These are phyloP conservation scores for Solanum pennellii DNA, from an alignment of 257 asterid species.

Conservation along the genomic window DNA sequence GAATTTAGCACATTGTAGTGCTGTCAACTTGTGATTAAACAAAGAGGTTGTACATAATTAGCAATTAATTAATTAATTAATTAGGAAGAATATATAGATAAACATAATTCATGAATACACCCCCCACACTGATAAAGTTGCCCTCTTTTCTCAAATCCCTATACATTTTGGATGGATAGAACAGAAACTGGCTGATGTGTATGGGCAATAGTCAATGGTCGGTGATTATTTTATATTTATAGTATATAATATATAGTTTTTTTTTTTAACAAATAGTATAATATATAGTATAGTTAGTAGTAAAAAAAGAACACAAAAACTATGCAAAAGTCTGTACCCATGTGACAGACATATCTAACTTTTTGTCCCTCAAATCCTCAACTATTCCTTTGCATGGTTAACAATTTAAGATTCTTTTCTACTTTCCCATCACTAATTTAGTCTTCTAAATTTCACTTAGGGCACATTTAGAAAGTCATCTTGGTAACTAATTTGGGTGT, in stretches of 20 bases:
- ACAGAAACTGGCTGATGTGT: not conserved
- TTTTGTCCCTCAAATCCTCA: not conserved
- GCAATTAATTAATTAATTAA: not conserved
- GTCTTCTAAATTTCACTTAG: not conserved
- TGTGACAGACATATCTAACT: constrained; percentile 1
- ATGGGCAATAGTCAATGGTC: not conserved
- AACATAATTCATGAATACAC: not conserved
- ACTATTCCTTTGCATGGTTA: not conserved
- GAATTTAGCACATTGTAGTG: not conserved
- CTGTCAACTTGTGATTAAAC: not conserved
- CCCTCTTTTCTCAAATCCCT: not conserved
- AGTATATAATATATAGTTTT: not conserved
- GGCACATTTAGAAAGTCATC: not conserved
- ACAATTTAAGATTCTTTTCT: not conserved
- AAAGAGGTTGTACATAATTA: not conserved
- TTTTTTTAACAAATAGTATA: not conserved
- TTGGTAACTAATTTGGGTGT: not conserved
- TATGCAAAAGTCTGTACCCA: not conserved
- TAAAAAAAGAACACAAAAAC: not conserved
- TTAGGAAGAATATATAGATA: not conserved
- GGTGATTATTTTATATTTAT: not conserved
- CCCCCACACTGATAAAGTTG: not conserved
- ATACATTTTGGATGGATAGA: not conserved
- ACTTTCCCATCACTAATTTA: not conserved
- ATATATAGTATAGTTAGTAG: not conserved